A percentile compares a stretch with the other conserved stretches of the same genome.
These are phyloP conservation scores for Podospora tetraspora DNA, from an alignment of 495 filamentous ascomycete species.

Conservation along the genomic window DNA sequence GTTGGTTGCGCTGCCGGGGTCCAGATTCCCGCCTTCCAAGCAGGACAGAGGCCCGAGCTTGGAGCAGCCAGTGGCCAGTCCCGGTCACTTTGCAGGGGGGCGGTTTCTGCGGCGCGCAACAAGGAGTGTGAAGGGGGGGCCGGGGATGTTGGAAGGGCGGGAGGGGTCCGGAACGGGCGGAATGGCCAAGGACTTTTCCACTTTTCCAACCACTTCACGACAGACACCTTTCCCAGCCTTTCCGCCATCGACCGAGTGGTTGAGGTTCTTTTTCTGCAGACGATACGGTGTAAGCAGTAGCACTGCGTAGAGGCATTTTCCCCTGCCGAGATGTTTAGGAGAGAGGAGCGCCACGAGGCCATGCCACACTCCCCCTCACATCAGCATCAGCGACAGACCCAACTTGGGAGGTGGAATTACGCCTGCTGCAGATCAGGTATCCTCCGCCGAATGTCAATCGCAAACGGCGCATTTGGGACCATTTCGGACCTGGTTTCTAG, in stretches of 20 bases:
- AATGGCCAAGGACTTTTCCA: conserved; percentile 2
- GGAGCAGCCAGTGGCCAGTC: neutral
- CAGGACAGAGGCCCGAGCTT: neutral
- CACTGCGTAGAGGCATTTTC: neutral
- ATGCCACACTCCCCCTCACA: neutral
- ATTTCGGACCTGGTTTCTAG: conserved; percentile 2
- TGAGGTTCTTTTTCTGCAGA: neutral
- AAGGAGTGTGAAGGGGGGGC: neutral
- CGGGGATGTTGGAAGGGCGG: neutral
- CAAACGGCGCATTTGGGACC: neutral
- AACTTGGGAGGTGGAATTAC: neutral
- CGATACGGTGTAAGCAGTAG: neutral
- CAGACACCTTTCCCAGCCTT: neutral
- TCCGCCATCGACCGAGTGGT: neutral
- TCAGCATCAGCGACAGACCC: neutral
- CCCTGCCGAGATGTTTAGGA: neutral
- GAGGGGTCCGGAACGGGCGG: conserved; percentile 15
- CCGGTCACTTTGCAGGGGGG: conserved; percentile 3
- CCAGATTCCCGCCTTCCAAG: conserved; percentile 1
- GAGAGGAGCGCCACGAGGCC: neutral
- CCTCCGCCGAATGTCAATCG: neutral
- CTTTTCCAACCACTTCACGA: neutral
- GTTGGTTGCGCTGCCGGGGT: conserved; percentile 10
- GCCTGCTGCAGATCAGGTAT: neutral
- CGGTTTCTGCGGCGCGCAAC: neutral